Percentiles rank a stretch among this genome's conserved stretches.
phyloP scores from a whole-genome alignment of 139 green algal species.

The Pleodorina starrii region DNA sequence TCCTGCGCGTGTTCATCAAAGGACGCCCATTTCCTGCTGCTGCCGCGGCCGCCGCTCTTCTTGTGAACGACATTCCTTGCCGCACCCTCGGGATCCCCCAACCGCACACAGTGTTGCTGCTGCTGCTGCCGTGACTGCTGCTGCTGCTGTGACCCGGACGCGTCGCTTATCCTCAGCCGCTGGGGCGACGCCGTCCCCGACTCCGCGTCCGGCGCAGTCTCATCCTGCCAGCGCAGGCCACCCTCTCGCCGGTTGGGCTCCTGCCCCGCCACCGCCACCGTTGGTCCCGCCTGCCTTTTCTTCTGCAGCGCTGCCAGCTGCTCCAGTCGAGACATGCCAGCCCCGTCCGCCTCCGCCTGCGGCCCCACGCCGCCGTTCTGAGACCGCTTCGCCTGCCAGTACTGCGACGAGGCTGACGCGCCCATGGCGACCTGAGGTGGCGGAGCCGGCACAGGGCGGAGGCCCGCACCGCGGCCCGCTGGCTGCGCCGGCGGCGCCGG shows the following conservation, averaged over 20 bases:
- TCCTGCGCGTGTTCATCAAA: neutral
- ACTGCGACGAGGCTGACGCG: constrained; percentile 32
- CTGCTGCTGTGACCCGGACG: no score
- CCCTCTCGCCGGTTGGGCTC: neutral
- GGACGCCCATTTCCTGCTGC: neutral
- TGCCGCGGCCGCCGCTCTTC: neutral
- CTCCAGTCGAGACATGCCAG: constrained; percentile 8
- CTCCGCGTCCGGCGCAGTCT: no score
- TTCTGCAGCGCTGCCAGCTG: constrained; percentile 14
- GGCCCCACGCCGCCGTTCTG: neutral
- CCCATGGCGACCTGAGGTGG: neutral
- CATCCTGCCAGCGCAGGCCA: neutral
- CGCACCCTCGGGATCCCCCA: no score
- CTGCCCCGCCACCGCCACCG: neutral
- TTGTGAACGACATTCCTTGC: no score
- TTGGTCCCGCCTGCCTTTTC: neutral
- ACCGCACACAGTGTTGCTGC: no score
- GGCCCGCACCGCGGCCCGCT: neutral
- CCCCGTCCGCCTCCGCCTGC: neutral
- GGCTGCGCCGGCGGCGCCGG: neutral
- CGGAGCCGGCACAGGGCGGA: neutral
- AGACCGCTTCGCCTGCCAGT: constrained; percentile 25
- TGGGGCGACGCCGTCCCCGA: no score
- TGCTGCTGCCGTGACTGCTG: no score
- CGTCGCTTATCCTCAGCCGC: no score